Conservation (phyloP, 2,329 filamentous ascomycete species). For the Colletotrichum chrysophilum region DNA sequence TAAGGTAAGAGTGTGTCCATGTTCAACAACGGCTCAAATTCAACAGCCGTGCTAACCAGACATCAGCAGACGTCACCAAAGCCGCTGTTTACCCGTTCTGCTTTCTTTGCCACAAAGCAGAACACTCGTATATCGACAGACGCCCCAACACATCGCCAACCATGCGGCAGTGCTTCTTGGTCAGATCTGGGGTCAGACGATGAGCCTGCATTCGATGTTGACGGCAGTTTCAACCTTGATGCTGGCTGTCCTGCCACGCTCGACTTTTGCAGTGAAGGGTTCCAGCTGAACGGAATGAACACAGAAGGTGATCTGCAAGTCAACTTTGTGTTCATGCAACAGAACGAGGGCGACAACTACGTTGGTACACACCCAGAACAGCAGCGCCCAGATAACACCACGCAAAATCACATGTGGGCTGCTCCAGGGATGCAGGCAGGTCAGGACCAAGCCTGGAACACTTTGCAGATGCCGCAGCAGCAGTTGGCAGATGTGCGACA, state of each 20-base stretch:
- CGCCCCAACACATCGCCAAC: background rate
- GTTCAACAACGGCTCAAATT: background rate
- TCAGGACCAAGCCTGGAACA: conserved; percentile 3
- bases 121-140: background rate
- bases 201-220: background rate
- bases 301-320: conserved; percentile 5
- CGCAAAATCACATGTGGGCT: conserved; percentile 8
- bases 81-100: background rate
- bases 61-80: conserved; percentile 5
- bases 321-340: conserved; percentile 16
- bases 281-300: background rate
- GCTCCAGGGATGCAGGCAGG: background rate
- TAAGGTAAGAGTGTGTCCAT: background rate
- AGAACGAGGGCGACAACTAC: background rate
- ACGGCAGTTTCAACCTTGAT: background rate
- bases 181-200: conserved; percentile 15
- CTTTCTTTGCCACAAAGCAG: conserved; percentile 4
- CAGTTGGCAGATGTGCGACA: conserved; percentile 8
- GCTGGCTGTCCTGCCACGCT: background rate
- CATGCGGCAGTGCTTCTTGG: background rate
- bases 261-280: background rate
- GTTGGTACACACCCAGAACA: background rate
- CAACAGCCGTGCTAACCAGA: background rate
- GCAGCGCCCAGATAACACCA: background rate
- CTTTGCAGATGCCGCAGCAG: conserved; percentile 8